A percentile compares a stretch with the other conserved stretches of the same genome.
phyloP scores from a whole-genome alignment of 495 filamentous ascomycete genomes.

The Hypoxylon fuscum region DNA sequence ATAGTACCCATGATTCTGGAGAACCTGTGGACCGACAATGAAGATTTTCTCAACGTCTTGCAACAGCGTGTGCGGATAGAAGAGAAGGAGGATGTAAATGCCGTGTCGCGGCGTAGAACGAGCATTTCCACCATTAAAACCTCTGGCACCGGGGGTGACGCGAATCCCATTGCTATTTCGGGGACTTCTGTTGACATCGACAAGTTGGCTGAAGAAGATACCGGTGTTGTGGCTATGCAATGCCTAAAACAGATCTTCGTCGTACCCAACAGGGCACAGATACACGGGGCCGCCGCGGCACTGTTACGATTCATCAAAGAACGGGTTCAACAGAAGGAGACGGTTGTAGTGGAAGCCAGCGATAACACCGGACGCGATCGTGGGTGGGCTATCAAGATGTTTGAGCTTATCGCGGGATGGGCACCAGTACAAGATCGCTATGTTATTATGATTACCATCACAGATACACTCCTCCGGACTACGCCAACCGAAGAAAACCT shows the following conservation, averaged over 20 bases:
- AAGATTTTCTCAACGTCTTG: conserved; percentile 70
- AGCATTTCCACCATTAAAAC: conserved; percentile 83
- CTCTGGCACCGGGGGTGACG: conserved; percentile 68
- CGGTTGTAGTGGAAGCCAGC: conserved; percentile 47
- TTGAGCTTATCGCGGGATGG: conserved; percentile 80
- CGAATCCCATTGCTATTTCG: conserved; percentile 74
- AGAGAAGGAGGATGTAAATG: conserved; percentile 72
- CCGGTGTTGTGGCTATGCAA: conserved; percentile 81
- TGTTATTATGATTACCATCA: conserved; percentile 79
- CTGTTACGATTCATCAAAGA: conserved; percentile 75
- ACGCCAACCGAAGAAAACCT: conserved; percentile 72
- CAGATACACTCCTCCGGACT: conserved; percentile 74
- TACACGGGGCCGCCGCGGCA: conserved; percentile 73
- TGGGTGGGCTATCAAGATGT: conserved; percentile 82
- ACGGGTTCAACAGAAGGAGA: conserved; percentile 61
- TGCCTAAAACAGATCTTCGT: conserved; percentile 82
- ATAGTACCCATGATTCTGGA: conserved; percentile 84
- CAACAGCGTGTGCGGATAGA: conserved; percentile 67
- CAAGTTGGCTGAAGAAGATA: conserved; percentile 83
- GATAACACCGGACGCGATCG: conserved; percentile 49
- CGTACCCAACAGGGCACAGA: conserved; percentile 77
- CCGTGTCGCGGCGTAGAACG: conserved; percentile 67
- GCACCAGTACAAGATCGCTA: conserved; percentile 92
- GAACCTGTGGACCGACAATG: conserved; percentile 82
- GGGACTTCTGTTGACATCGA: conserved; percentile 84